These are phyloP conservation scores for Aspergillus sp. DNA, from an alignment of 2,329 filamentous ascomycete species.

Conservation along the genomic window DNA sequence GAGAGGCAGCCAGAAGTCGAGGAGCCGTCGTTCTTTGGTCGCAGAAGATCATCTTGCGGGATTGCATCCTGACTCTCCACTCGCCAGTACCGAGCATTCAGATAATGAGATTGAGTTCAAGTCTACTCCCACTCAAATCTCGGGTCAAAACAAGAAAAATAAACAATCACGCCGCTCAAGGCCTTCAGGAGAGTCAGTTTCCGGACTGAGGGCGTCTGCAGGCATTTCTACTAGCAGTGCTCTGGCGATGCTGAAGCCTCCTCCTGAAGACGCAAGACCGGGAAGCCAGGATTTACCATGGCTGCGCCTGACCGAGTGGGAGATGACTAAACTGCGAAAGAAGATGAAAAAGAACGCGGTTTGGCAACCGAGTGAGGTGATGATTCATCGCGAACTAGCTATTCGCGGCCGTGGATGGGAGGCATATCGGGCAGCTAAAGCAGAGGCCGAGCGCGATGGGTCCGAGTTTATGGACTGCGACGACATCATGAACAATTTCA, in stretches of 20 bases:
- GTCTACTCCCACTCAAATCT: slow-evolving; percentile 20
- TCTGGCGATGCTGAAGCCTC: slow-evolving; percentile 58
- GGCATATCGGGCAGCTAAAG: slow-evolving; percentile 51
- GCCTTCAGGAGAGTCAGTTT: slow-evolving; percentile 10
- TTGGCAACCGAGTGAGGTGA: slow-evolving; percentile 67
- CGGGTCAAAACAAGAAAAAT: slow-evolving; percentile 39
- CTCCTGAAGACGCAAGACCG: slow-evolving; percentile 58
- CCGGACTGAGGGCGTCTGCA: slow-evolving; percentile 20
- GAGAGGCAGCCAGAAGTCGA: slow-evolving; percentile 33
- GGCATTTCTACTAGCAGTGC: slow-evolving; percentile 64
- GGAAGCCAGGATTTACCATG: slow-evolving; percentile 64
- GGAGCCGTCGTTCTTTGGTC: slow-evolving; percentile 36
- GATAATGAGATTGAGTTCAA: slow-evolving; percentile 40
- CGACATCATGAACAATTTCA: slow-evolving; percentile 39
- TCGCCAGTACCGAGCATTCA: slow-evolving; percentile 48
- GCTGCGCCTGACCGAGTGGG: slow-evolving; percentile 65
- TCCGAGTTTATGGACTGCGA: slow-evolving; percentile 60
- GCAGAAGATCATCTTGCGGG: slow-evolving; percentile 37
- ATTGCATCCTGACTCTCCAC: slow-evolving; percentile 46
- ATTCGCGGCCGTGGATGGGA: slow-evolving; percentile 57
- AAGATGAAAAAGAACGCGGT: slow-evolving; percentile 71
- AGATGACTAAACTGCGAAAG: slow-evolving; percentile 66
- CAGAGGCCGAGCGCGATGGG: slow-evolving; percentile 52
- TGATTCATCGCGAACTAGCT: slow-evolving; percentile 65
- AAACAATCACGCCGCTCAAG: slow-evolving; percentile 38